phyloP scores from a whole-genome alignment of 371 early-diverging fungal genomes.

The Apophysomyces elegans region DNA sequence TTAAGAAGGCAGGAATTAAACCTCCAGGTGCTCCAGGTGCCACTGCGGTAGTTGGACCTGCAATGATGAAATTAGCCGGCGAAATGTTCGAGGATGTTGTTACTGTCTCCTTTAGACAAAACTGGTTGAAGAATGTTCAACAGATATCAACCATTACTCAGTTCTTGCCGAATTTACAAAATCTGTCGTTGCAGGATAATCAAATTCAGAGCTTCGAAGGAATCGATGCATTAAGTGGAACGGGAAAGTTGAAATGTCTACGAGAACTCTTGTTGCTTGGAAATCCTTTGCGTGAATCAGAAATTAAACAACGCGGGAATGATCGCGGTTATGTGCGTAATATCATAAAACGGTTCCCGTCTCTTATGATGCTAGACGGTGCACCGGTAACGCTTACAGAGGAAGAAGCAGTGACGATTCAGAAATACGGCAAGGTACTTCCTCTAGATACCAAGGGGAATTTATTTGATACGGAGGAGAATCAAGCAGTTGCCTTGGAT shows the following conservation, averaged over 20 bases:
- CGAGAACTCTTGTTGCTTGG: constrained; percentile 56
- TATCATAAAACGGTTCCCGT: constrained; percentile 56
- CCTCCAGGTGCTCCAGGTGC: constrained; percentile 47
- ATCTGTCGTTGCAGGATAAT: constrained; percentile 62
- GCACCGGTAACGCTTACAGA: constrained; percentile 31
- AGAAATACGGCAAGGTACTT: constrained; percentile 34
- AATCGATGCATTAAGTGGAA: constrained; percentile 56
- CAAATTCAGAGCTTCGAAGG: constrained; percentile 47
- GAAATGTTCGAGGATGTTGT: constrained; percentile 60
- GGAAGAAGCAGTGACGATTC: constrained; percentile 29
- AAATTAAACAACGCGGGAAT: constrained; percentile 52
- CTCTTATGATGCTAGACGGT: constrained; percentile 55
- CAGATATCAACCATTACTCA: constrained; percentile 58
- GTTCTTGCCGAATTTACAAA: constrained; percentile 57
- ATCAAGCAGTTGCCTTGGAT: constrained; percentile 28
- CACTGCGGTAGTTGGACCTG: constrained; percentile 59
- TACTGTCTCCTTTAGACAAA: constrained; percentile 56
- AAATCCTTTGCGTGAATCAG: constrained; percentile 56
- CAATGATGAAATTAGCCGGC: constrained; percentile 66
- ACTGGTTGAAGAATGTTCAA: constrained; percentile 50
- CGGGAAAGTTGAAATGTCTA: constrained; percentile 50
- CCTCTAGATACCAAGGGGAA: constrained; percentile 32
- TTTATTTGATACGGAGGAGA: constrained; percentile 43
- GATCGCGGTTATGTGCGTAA: constrained; percentile 44
- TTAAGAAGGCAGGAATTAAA: constrained; percentile 46